Base-by-base conservation (phyloP, 2,329 filamentous ascomycete genomes). In the Neonectria ditissima region DNA sequence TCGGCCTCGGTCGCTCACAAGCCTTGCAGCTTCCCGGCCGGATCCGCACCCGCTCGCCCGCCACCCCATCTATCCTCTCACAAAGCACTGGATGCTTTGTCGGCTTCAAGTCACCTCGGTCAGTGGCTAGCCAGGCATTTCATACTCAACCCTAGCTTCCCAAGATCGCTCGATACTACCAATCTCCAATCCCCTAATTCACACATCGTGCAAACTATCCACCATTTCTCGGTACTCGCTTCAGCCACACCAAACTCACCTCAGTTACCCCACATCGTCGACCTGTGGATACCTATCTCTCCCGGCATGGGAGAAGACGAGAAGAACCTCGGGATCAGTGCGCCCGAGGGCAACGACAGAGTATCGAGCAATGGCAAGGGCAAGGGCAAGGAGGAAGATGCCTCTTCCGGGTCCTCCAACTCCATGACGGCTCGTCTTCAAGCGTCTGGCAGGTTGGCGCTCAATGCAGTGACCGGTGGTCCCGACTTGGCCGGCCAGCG, bases 11-110 rank as follows among this genome's bases (percentile, higher is more conserved):
- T 62, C 59, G 20, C 41, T 61, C 68, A 59, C 45, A 52, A 63
- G 34, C 55, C 58, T 59, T 61, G 47, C 52, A 58, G 59, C 62
- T 45, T 59, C 57, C 54, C 48, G 41, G 57, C 59, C 55, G 62
- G 70, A 71, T 71, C 70, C 65, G 61, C 67, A 70, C 70, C 70
- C 70, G 68, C 61, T 69, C 70, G 71, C 61, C 70, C 68, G 70
- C 55, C 61, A 41, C 37, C 37, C 37, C 8, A 20, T 10, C 37
- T 13, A 14, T 50, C 32, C 11, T 57, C 45, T 18, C n/a, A 44
- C 32, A 34, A 14, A 34, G 26, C 45, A 50, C 45, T 13, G n/a
- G 45, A 48, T 18, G 26, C 13, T 30, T 18, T n/a, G 26, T 32
- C 26, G 28, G n/a, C 47, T 32, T 50, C 47, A 48, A 11, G 30